phyloP scores from a whole-genome alignment of 345 rosid species.

The Eutrema japonicum region DNA sequence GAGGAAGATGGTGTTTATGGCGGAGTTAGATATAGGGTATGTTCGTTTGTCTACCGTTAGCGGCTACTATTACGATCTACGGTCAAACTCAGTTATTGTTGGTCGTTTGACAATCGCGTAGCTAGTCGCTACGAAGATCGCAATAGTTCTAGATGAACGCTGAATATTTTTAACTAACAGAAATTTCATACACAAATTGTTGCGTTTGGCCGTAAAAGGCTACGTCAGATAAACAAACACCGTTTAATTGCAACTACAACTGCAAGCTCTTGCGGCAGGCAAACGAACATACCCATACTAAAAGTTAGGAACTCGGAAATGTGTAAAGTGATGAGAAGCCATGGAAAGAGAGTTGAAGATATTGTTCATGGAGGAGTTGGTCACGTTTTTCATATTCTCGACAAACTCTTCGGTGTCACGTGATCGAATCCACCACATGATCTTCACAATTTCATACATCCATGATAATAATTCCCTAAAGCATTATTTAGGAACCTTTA shows the following conservation, averaged over 20 bases:
- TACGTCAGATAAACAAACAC: no score
- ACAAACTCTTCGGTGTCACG: slow-evolving; percentile 46
- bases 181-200: no score
- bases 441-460: slow-evolving; percentile 57
- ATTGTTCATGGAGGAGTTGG: slow-evolving; percentile 71
- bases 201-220: no score
- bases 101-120: no score
- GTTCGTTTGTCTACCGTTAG: no score
- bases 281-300: slow-evolving; percentile 27
- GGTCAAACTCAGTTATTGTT: no score
- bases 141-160: no score
- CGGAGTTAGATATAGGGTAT: slow-evolving; percentile 54
- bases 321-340: slow-evolving; percentile 52
- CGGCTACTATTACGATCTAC: no score
- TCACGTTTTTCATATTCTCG: slow-evolving; percentile 73
- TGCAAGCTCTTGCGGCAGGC: no score
- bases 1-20: slow-evolving; percentile 57
- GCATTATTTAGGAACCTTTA: neutral
- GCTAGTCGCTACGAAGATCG: no score
- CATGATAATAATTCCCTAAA: neutral
- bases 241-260: no score
- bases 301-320: slow-evolving; percentile 65
- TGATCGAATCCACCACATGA: slow-evolving; percentile 59
- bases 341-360: slow-evolving; percentile 62
- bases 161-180: no score